Base-by-base conservation (phyloP, 2,329 filamentous ascomycete genomes). In the Septoria linicola region DNA sequence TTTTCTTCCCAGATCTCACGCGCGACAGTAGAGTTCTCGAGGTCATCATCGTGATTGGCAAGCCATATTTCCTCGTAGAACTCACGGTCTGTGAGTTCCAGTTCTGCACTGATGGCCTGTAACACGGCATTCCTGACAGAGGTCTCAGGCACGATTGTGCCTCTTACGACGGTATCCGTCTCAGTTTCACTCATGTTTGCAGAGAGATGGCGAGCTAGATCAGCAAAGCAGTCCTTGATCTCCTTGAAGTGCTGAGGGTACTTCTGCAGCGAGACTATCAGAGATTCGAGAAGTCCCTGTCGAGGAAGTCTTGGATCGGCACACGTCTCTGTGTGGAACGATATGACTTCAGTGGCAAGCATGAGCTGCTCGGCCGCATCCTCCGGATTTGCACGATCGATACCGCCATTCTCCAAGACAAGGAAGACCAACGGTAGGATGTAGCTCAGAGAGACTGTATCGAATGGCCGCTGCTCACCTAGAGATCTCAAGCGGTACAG, bases 1-100 rank as follows among this genome's bases (percentile, higher is more conserved):
- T 92, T 95, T 65, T 96, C 93, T 64, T 95, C 89, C 93, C 93
- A 99, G 30, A 99, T 96, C 10, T 92, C 88, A 44, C 79, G 80
- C 5, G 88, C 92, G 46, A 95, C 76, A 39, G 90, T 88, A 7
- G 80, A 80, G 63, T 97, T 97, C 67, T 97, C 91, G 36, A 87
- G 82, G 16, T 89, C 82, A 61, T 95, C 89, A 59, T 99, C 93
- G 63, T 99, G 91, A 64, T 85, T 92, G 36, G 88, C 88, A 35
- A 99, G 78, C 90, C 90, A 99, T 17, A 99, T 87, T 67, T 97
- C 88, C 55, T 93, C 86, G 2, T 87, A 93, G 64, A 90, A 93
- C 23, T 84, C 80, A 27, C 91, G 77, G 45, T 96, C 91, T 50
- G 86, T 91, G 75, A 99, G 81, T 67, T 97, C 92, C 39, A 99